Evolutionary conservation across 2,329 filamentous ascomycete species (phyloP).

Genomic region (Clonostachys rosea): DNA sequence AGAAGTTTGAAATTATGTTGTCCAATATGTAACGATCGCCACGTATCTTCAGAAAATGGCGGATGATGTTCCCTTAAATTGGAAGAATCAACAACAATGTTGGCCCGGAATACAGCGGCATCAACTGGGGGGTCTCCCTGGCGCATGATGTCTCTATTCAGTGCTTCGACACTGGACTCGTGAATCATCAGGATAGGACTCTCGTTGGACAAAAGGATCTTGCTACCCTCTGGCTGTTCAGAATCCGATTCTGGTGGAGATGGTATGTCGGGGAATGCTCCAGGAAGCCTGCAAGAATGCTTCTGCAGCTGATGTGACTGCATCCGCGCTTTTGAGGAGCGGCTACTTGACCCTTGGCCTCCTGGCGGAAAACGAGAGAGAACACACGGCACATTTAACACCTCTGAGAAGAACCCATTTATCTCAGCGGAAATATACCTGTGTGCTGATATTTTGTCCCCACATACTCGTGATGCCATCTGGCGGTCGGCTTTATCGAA

Average conservation of each 20-base stretch:
- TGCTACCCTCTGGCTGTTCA: conserved; percentile 29
- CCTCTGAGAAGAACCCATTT: conserved; percentile 71
- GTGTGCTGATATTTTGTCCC: conserved; percentile 68
- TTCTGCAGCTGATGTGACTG: conserved; percentile 46
- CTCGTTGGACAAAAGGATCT: conserved; percentile 85
- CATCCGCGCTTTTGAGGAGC: conserved; percentile 69
- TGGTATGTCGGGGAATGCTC: conserved; percentile 47
- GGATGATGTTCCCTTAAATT: conserved; percentile 19
- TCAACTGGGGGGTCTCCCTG: conserved; percentile 61
- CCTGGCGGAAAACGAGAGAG: conserved; percentile 79
- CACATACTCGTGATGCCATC: conserved; percentile 69
- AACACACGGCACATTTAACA: conserved; percentile 74
- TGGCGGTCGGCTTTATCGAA: conserved; percentile 37
- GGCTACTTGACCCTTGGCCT: conserved; percentile 50
- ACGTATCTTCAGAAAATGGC: conserved; percentile 76
- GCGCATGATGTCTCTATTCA: conserved; percentile 68
- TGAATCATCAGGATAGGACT: conserved; percentile 87
- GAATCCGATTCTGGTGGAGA: conserved; percentile 55
- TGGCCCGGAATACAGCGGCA: conserved; percentile 79
- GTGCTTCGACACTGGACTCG: conserved; percentile 68
- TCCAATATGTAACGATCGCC: conserved; percentile 66
- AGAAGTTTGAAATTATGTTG: conserved; percentile 63
- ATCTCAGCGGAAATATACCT: conserved; percentile 64
- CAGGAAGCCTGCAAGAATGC: conserved; percentile 31
- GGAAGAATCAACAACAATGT: conserved; percentile 64